Evolutionary conservation across 225 moss, liverwort and hornwort species (phyloP).

Genomic region (Asterella californica): DNA sequence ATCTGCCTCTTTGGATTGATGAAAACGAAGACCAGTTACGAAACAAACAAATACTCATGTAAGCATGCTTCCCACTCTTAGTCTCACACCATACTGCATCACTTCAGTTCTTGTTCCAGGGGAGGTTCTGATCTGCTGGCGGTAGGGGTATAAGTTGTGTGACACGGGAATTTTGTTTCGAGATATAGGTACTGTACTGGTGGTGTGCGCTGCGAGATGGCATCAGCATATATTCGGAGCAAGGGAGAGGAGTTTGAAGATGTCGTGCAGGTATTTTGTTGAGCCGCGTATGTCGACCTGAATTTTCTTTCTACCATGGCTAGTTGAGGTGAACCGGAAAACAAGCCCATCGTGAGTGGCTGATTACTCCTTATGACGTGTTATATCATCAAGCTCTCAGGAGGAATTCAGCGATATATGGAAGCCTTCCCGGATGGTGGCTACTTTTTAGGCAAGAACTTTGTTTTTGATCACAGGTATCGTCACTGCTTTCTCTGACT

Average conservation of each 20-base stretch:
- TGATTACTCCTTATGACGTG: background rate
- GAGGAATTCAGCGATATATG: slow-evolving; percentile 92
- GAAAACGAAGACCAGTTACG: slow-evolving; percentile 69
- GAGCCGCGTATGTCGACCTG: background rate
- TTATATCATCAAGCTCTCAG: slow-evolving; percentile 53
- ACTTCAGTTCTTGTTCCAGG: background rate
- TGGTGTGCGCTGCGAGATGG: slow-evolving; percentile 94
- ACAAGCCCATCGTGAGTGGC: background rate
- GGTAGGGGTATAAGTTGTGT: background rate
- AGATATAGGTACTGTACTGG: slow-evolving; percentile 89
- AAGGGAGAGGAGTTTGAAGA: slow-evolving; percentile 85
- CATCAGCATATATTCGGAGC: slow-evolving; percentile 88
- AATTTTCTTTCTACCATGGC: too few relatives aligned
- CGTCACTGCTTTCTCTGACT: background rate
- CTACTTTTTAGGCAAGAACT: slow-evolving; percentile 89
- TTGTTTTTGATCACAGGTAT: slow-evolving; percentile 97
- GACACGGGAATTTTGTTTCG: background rate
- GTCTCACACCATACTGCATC: background rate
- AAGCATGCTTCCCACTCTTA: background rate
- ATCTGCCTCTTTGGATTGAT: slow-evolving; percentile 92
- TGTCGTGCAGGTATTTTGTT: slow-evolving; percentile 64
- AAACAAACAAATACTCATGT: slow-evolving; percentile 84
- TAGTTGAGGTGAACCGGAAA: background rate
- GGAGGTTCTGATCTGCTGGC: background rate
- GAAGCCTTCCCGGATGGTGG: slow-evolving; percentile 92